A percentile compares a stretch with the other conserved stretches of the same genome.
Evolutionary conservation across 176 grass and related monocot species (phyloP).

Genomic region (Ensete ventricosum): DNA sequence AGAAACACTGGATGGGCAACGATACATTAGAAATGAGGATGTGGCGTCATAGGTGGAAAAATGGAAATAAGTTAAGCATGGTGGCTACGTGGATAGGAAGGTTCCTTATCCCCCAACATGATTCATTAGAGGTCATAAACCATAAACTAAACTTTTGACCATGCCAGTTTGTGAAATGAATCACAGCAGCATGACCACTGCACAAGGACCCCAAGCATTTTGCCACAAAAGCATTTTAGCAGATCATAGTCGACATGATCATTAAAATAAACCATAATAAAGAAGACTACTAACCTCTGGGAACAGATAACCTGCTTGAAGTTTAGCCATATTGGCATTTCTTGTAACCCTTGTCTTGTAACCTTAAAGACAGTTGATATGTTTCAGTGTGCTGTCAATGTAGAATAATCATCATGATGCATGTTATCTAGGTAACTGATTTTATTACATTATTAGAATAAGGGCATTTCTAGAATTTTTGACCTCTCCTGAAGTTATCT

Average conservation of each 20-base stretch:
- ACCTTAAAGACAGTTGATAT: conserved; percentile 29
- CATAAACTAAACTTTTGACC: no score
- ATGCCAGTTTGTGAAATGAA: no score
- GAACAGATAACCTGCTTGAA: conserved; percentile 71
- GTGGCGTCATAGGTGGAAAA: no score
- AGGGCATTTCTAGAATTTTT: neutral
- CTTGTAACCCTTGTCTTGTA: conserved; percentile 70
- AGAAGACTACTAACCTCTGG: conserved; percentile 38
- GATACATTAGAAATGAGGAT: no score
- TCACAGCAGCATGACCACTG: no score
- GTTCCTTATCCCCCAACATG: no score
- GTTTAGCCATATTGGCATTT: conserved; percentile 64
- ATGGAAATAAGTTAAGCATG: no score
- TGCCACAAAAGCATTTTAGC: no score
- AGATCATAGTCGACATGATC: neutral
- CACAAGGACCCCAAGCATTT: no score
- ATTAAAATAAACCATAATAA: neutral
- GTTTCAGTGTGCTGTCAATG: neutral
- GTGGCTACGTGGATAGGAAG: no score
- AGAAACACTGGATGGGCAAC: no score
- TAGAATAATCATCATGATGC: neutral
- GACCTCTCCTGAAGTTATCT: neutral
- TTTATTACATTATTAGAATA: neutral
- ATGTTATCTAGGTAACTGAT: neutral
- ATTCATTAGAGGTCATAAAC: no score